Conservation (phyloP, 2,329 filamentous ascomycete species). For the Fusarium sp. region DNA sequence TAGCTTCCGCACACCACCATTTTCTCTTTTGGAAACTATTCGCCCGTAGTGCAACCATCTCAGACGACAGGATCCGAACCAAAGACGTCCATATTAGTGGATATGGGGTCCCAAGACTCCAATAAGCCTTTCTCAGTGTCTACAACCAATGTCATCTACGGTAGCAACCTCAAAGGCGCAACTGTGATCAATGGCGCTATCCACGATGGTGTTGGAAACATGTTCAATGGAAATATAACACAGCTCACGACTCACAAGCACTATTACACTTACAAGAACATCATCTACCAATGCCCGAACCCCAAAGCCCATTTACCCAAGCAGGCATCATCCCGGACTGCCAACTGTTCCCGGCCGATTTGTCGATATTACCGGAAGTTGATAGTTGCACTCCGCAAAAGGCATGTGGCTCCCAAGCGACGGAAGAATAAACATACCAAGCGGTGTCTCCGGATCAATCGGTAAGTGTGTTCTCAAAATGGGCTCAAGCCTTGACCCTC, state of each 20-base stretch:
- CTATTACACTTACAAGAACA: neutral
- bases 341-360: neutral
- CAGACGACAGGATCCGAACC: neutral
- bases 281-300: neutral
- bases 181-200: neutral
- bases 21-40: neutral
- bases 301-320: neutral
- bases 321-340: neutral
- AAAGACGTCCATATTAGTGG: neutral
- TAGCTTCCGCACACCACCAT: neutral
- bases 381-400: neutral
- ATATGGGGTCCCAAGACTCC: neutral
- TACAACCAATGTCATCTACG: neutral
- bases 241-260: neutral
- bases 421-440: accelerated
- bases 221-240: too few relatives aligned
- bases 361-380: neutral
- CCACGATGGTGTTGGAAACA: accelerated
- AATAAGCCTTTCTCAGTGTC: neutral
- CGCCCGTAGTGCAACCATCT: too few relatives aligned
- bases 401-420: neutral
- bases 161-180: accelerated
- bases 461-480: neutral
- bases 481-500: neutral
- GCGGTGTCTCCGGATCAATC: accelerated